Conservation (phyloP, 192 early-diverging fungal genomes). For the Paraglomus occultum region DNA sequence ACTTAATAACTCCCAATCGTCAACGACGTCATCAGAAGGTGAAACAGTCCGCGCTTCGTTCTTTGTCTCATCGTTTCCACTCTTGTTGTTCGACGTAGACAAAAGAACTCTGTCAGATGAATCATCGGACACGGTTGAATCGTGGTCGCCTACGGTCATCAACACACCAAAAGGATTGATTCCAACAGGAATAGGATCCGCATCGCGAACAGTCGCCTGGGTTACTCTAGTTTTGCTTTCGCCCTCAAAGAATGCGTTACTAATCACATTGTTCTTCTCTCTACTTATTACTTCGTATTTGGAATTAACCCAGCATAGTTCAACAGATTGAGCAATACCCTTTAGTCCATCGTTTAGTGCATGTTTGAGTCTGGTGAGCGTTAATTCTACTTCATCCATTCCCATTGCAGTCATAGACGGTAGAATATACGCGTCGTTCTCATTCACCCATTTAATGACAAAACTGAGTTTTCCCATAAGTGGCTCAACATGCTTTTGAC, state of each 20-base stretch:
- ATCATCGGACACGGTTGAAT: not conserved
- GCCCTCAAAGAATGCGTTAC: no score
- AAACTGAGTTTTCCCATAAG: conserved; percentile 45
- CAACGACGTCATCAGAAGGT: conserved; percentile 10
- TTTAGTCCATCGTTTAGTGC: conserved; percentile 38
- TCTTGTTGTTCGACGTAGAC: no score
- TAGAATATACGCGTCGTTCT: conserved; percentile 50
- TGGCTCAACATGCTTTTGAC: conserved; percentile 48
- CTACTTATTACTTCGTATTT: conserved; percentile 48
- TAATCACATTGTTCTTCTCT: conserved; percentile 5
- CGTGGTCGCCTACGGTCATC: not conserved
- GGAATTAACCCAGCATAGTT: conserved; percentile 58
- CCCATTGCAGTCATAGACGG: conserved; percentile 43
- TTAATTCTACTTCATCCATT: conserved; percentile 50
- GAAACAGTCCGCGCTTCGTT: not conserved
- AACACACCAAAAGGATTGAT: conserved; percentile 20
- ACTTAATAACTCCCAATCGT: conserved; percentile 25
- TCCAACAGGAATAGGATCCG: not conserved
- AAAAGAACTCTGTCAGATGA: not conserved
- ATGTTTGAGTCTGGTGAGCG: conserved; percentile 43
- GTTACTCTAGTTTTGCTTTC: no score
- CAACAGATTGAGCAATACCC: conserved; percentile 39
- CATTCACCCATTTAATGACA: conserved; percentile 49
- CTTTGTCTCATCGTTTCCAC: no score
- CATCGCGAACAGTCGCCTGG: no score